Evolutionary conservation across 805 yeast genomes (phyloP), one percentile per base, ranked within the genome.

Genomic region (Candida berthetii): DNA sequence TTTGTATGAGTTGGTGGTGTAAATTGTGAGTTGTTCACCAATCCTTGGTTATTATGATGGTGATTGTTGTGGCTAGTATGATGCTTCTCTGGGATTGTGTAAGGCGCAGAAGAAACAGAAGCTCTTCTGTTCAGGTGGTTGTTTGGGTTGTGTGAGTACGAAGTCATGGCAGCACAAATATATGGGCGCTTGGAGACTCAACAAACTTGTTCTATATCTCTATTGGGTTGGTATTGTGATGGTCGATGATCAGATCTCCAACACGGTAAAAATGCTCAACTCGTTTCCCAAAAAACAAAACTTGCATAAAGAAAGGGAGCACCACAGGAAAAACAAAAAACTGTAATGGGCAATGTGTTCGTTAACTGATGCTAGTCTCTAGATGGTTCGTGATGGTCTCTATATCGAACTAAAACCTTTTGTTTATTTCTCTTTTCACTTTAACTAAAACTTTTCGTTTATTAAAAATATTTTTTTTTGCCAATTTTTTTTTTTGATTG

Each of bases 31-130:
- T 22, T 31, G 15, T 10, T 13, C n/a, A 27, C n/a, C 6, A 8
- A 22, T 7, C 24, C 24, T 8, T 22, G 24, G n/a, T 4, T 10
- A 22, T 22, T 22, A 22, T 33, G 3, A 20, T 19, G 15, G 15
- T 7, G 10, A 22, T 34, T 13, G 27, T 4, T 34, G 27, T 18
- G 18, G 36, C 13, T 34, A 17, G 4, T 34, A 25, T 19, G 18
- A 18, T 31, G 27, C 17, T 17, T 34, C 16, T 34, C 36, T 2
- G 69, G 69, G 41, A 65, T 64, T 25, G 66, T 50, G 42, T 65
- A 65, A 4, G 69, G 69, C 4, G 68, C 66, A 1, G 65, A 57
- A 2, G 65, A 54, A 10, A 61, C 41, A 2, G 68, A 62, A 3
- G 69, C 64, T 25, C 67, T 57, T 52, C 69, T 60, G 2, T 55